These are phyloP conservation scores for Corchorus capsularis DNA, from an alignment of 345 rosid genomes.

Conservation along the genomic window DNA sequence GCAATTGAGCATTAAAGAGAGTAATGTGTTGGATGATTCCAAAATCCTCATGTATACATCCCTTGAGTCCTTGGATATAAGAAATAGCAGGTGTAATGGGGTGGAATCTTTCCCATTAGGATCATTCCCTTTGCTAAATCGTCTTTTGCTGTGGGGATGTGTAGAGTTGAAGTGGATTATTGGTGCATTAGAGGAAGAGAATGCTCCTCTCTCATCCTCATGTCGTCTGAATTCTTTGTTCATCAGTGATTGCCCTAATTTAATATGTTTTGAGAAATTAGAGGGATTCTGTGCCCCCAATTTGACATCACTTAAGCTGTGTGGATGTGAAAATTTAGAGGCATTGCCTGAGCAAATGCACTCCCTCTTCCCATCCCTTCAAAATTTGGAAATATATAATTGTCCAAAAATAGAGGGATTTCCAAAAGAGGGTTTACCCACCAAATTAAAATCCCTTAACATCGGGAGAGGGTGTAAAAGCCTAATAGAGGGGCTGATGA, in stretches of 20 bases:
- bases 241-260: rapidly evolving
- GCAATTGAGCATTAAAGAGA: rapidly evolving
- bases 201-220: neutral
- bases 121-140: neutral
- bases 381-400: neutral
- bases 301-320: neutral
- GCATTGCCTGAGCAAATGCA: neutral
- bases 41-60: neutral
- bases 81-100: neutral
- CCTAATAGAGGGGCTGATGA: neutral
- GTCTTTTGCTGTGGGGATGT: rapidly evolving
- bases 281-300: neutral
- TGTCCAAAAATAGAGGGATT: no score
- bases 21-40: neutral
- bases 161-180: neutral
- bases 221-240: neutral
- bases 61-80: neutral
- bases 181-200: neutral
- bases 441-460: neutral
- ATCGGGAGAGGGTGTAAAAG: neutral
- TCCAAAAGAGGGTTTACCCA: neutral
- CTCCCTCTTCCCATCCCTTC: neutral
- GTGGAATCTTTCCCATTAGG: neutral
- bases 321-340: neutral
- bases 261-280: neutral